Base-by-base conservation (phyloP, 768 basidiomycete genomes). In the Rhodotorula kratochvilovae region DNA sequence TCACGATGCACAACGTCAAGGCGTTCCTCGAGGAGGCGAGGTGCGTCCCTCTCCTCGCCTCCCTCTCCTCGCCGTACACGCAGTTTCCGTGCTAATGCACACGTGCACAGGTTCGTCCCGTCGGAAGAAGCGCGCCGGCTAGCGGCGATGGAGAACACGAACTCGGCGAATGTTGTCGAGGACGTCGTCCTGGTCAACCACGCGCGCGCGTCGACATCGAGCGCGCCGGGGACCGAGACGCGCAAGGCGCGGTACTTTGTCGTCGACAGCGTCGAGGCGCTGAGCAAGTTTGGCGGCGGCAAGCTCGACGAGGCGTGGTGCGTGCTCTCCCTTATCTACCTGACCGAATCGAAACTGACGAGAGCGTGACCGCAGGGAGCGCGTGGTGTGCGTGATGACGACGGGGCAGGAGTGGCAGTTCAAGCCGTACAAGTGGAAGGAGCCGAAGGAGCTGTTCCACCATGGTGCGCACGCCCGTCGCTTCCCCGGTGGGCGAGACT, bases 401-500 rank as follows among this genome's bases (percentile, higher is more conserved):
- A 99, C 96, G 0, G 96, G 96, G 2, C 95, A 98, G 76, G 89
- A 90, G 43, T 97, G 96, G 96, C 96, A 99, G 79, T 99, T 99
- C 82, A 84, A 88, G 67, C 89, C 91, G 27, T 98, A 98, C 82
- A 94, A 95, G 79, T 99, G 95, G 95, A 88, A 85, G 61, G 93
- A 98, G 77, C 96, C 96, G 1, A 87, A 87, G 70, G 85, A 89
- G 61, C 81, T 99, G 36, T 98, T 99, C 81, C 90, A 96, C 78
- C 90, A 98, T 77, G 93, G 94, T 95, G 74, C 57, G 80, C 66
- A 36, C 35, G 5, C 15, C 23, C 35, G 29, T 15, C 5, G 3
- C n/a, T 5, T 16, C 12, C 21, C n/a, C 23, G 5, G 33, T 16
- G 17, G 11, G 16, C 19, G 31, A 15, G 50, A 33, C 63, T 46